Evolutionary conservation across 2,329 filamentous ascomycete species (phyloP).

Genomic region (Tolypocladium album): DNA sequence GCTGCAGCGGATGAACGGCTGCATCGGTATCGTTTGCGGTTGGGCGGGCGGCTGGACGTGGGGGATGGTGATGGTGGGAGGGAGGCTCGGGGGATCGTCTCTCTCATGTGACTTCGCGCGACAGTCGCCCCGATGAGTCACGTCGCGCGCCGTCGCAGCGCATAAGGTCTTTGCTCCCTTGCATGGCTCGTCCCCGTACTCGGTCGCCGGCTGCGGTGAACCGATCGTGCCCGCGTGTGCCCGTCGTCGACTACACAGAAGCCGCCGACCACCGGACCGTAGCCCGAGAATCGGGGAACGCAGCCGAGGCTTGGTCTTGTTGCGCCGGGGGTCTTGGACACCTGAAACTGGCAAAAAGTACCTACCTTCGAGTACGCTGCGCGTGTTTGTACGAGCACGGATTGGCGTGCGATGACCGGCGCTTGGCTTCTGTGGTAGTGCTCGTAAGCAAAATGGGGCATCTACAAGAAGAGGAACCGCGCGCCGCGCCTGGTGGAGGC

Average conservation of each 20-base stretch:
- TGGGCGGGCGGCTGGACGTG: too few relatives aligned
- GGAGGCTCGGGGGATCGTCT: neutral
- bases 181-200: neutral
- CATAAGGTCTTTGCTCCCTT: neutral
- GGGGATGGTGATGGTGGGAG: too few relatives aligned
- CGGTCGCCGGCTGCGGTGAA: neutral
- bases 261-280: neutral
- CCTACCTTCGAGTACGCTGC: too few relatives aligned
- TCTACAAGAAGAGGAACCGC: neutral
- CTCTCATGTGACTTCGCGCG: slow-evolving; percentile 19
- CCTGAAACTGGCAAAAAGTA: neutral
- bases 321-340: neutral
- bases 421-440: neutral
- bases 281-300: neutral
- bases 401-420: neutral
- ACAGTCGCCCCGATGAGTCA: slow-evolving; percentile 18
- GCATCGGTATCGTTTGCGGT: neutral
- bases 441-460: neutral
- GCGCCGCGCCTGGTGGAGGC: too few relatives aligned
- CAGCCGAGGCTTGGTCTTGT: neutral
- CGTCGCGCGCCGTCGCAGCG: slow-evolving; percentile 2
- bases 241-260: neutral
- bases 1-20: too few relatives aligned
- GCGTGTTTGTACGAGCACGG: too few relatives aligned
- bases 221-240: neutral